phyloP scores from a whole-genome alignment of 1,284 basidiomycete genomes.

The Ustilago xerochloae region DNA sequence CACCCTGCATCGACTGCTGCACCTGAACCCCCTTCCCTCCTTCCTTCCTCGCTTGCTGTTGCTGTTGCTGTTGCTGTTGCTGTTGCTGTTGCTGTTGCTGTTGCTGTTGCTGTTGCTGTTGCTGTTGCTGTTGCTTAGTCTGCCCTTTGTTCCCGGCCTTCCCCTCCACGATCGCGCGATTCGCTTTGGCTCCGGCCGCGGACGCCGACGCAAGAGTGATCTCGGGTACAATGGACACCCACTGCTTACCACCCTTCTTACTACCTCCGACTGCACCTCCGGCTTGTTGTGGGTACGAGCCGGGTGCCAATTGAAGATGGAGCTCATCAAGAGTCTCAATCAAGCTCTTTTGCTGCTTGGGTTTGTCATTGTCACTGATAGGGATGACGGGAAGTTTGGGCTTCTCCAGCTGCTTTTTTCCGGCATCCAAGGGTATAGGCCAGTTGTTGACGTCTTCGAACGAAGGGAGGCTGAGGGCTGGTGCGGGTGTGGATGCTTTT shows the following conservation, averaged over 20 bases:
- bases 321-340: slow-evolving; percentile 46
- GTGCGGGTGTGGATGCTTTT: not conserved
- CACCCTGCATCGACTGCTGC: slow-evolving; percentile 2
- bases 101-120: no score
- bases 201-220: slow-evolving; percentile 37
- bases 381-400: not conserved
- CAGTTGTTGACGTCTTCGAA: slow-evolving; percentile 45
- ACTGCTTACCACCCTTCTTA: slow-evolving; percentile 52
- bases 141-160: slow-evolving; percentile 13
- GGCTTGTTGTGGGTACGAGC: slow-evolving; percentile 8
- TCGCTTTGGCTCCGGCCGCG: not conserved
- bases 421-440: slow-evolving; percentile 50
- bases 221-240: slow-evolving; percentile 55
- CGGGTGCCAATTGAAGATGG: slow-evolving; percentile 37
- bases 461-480: slow-evolving; percentile 12
- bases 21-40: not conserved
- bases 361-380: not conserved
- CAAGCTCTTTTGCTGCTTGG: slow-evolving; percentile 25
- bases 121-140: slow-evolving; percentile 19
- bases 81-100: no score
- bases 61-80: no score
- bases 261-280: slow-evolving; percentile 11
- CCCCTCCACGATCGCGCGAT: slow-evolving; percentile 3
- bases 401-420: slow-evolving; percentile 27
- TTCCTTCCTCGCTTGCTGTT: slow-evolving; percentile 15